Base-by-base conservation (phyloP, 257 asterid species). In the Salvia miltiorrhiza region DNA sequence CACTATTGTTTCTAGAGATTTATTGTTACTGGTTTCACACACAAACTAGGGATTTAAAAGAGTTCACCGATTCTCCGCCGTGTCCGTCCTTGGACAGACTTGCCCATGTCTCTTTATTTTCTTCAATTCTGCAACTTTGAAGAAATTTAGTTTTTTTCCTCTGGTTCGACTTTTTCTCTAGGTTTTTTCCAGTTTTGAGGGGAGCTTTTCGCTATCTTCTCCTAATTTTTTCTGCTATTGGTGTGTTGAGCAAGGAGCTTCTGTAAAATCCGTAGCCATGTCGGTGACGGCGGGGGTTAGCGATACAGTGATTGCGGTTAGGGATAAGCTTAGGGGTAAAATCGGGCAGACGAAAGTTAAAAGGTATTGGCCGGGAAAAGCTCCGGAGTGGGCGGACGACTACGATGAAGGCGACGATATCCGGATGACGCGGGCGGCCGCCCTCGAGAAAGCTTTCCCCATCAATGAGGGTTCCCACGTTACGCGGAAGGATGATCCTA, bases 281-380 rank as follows among this genome's bases (percentile, higher is more conserved):
- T 93, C 99, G 49, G 99, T 93, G 44, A 88, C 95, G 57, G 97
- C 95, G 5, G 97, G 99, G 21, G 96, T 93, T 57, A 90, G 99
- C 82, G 94, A 90, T 67, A 76, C 94, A 0, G 80, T 90, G 7
- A 93, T 88, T 53, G 86, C 96, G 0, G 78, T 90, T 52, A 83
- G 99, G 87, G 99, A 93, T 63, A 93, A 93, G 78, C 99, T 93
- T 33, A 82, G 94, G 77, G 99, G 99, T 13, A 90, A 87, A 74
- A 90, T 93, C 60, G 97, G 96, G 65, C 96, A 87, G 74, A 93
- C 99, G 26, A 90, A 88, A 79, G 99, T 93, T 65, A 93, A 90
- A 67, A 73, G 99, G 63, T 90, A 93, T 72, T 93, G 97, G 99
- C 96, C 99, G 0, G 99, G 97, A 7, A 90, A 90, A 79, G 96